A percentile compares a stretch with the other conserved stretches of the same genome.
phyloP scores from a whole-genome alignment of 106 monocot species.

The Posidonia australis region DNA sequence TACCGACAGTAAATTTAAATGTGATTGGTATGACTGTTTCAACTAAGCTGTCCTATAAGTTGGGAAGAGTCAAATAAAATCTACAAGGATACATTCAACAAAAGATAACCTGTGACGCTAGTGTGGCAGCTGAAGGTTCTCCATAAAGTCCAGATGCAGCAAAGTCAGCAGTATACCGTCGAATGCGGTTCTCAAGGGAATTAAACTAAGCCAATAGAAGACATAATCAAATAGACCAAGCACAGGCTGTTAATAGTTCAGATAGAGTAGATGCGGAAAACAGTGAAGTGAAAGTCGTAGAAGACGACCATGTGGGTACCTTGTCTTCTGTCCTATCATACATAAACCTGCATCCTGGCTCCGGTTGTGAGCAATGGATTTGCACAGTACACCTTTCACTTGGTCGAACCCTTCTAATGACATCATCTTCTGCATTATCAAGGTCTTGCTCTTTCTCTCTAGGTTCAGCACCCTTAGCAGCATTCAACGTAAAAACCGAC shows the following conservation, averaged over 20 bases:
- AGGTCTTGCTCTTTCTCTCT: slow-evolving; percentile 14
- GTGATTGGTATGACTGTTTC: too few relatives aligned
- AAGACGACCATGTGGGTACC: slow-evolving; percentile 28
- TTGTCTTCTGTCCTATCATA: slow-evolving; percentile 72
- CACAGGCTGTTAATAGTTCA: too few relatives aligned
- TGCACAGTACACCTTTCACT: slow-evolving; percentile 62
- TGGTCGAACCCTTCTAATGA: slow-evolving; percentile 69
- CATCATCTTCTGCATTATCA: slow-evolving; percentile 51
- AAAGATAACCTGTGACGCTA: slow-evolving; percentile 78
- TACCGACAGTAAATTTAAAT: too few relatives aligned
- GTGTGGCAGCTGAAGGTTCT: slow-evolving; percentile 69
- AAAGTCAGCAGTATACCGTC: slow-evolving; percentile 31
- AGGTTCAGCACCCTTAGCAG: slow-evolving; percentile 12
- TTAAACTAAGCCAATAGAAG: slow-evolving; percentile 58
- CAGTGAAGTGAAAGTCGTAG: too few relatives aligned
- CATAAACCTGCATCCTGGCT: slow-evolving; percentile 72
- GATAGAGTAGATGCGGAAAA: too few relatives aligned
- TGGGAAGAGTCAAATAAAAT: too few relatives aligned
- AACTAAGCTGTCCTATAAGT: too few relatives aligned
- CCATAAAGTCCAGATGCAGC: slow-evolving; percentile 47
- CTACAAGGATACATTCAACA: neutral
- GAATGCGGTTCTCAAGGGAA: slow-evolving; percentile 70
- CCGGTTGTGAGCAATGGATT: slow-evolving; percentile 44
- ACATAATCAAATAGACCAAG: too few relatives aligned
- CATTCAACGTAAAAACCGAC: slow-evolving; percentile 44